phyloP scores from a whole-genome alignment of 1,284 basidiomycete genomes.

The Cryptococcus floricola region DNA sequence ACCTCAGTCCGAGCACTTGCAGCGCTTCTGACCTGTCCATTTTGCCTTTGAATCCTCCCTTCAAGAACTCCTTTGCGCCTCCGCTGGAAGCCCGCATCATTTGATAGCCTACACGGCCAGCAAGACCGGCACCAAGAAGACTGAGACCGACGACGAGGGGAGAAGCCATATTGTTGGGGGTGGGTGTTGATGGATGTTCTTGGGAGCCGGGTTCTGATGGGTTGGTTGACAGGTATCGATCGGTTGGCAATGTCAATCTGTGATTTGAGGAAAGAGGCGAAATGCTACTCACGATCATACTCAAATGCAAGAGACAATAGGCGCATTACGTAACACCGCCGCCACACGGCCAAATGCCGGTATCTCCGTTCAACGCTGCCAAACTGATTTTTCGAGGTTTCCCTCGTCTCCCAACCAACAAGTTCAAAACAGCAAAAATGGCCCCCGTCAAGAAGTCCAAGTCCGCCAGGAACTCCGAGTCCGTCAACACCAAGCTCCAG shows the following conservation, averaged over 20 bases:
- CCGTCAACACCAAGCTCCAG: constrained; percentile 89
- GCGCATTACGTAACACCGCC: background rate
- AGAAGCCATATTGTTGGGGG: constrained; percentile 52
- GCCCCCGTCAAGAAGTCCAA: constrained; percentile 93
- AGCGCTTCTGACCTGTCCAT: constrained; percentile 95
- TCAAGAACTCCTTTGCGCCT: constrained; percentile 74
- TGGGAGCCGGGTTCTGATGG: too few species aligned
- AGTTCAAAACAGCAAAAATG: constrained; percentile 55
- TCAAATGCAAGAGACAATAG: background rate
- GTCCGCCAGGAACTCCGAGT: constrained; percentile 84
- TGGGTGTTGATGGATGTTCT: too few species aligned
- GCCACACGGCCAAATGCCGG: background rate
- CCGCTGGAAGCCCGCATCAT: constrained; percentile 56
- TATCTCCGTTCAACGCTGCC: background rate
- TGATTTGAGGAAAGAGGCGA: too few species aligned
- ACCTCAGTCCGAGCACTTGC: constrained; percentile 88
- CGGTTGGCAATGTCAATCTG: too few species aligned
- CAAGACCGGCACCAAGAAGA: constrained; percentile 72
- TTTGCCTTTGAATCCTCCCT: constrained; percentile 90
- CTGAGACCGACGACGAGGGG: constrained; percentile 71
- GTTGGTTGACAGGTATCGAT: too few species aligned
- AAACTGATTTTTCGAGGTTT: too few species aligned
- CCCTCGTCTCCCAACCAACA: constrained; percentile 10
- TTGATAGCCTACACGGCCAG: constrained; percentile 61
- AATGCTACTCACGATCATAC: too few species aligned